Evolutionary conservation across 345 rosid genomes (phyloP).

Genomic region (Rhodamnia rubescens): DNA sequence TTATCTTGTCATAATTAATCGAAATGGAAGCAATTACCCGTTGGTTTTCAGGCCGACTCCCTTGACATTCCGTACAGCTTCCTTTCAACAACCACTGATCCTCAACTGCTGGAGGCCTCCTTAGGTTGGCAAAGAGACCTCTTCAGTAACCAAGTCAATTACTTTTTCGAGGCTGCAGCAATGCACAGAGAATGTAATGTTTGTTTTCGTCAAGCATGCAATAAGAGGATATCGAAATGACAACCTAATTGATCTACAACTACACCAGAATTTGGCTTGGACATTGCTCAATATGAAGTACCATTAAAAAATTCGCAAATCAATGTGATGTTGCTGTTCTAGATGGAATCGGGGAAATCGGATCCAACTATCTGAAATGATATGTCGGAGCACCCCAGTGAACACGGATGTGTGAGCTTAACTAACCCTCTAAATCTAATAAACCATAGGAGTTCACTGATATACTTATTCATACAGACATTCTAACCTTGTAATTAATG

Average conservation of each 20-base stretch:
- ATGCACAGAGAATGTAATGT: background rate
- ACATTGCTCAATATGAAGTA: background rate
- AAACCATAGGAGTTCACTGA: background rate
- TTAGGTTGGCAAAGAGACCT: background rate
- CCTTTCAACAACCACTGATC: background rate
- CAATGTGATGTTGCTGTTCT: background rate
- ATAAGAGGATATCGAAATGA: background rate
- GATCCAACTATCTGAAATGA: background rate
- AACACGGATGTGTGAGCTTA: background rate
- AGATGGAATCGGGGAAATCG: background rate
- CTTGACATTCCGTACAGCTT: background rate
- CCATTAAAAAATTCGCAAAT: background rate
- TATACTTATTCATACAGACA: background rate
- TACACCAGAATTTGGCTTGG: background rate
- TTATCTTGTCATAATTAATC: background rate
- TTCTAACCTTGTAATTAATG: background rate
- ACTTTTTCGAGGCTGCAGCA: background rate
- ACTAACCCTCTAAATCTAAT: background rate
- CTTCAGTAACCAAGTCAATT: background rate
- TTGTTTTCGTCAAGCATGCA: background rate
- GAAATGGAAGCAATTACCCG: background rate
- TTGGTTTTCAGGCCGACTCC: background rate
- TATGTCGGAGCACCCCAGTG: background rate
- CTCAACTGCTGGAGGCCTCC: background rate
- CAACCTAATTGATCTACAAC: background rate